phyloP scores from a whole-genome alignment of 2,329 filamentous ascomycete species.

The Exophiala dermatitidis region DNA sequence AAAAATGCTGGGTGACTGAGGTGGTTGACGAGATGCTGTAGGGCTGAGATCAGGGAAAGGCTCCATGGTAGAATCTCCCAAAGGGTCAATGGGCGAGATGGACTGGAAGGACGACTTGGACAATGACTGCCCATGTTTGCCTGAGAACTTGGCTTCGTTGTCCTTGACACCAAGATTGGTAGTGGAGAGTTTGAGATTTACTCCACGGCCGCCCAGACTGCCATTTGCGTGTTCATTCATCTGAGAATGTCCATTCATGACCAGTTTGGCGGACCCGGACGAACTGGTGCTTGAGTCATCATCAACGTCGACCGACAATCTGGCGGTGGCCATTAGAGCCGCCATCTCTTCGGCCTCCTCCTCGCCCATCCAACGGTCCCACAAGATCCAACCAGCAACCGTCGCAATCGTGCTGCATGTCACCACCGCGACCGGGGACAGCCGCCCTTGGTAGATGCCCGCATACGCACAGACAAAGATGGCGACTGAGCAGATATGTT shows the following conservation, averaged over 20 bases:
- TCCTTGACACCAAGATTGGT: constrained; percentile 32
- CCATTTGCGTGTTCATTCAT: constrained; percentile 30
- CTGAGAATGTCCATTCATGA: constrained; percentile 29
- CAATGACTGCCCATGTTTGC: constrained; percentile 45
- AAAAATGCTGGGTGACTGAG: constrained; percentile 28
- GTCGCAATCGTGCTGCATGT: constrained; percentile 77
- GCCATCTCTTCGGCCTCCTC: constrained; percentile 44
- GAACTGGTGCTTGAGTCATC: constrained; percentile 39
- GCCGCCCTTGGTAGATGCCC: constrained; percentile 75
- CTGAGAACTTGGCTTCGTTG: constrained; percentile 20
- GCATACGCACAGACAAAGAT: constrained; percentile 94
- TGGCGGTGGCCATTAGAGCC: constrained; percentile 28
- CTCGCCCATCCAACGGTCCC: constrained; percentile 82
- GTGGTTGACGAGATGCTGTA: constrained; percentile 11
- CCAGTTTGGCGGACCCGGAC: constrained; percentile 31
- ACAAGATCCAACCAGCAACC: constrained; percentile 78
- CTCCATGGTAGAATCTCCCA: constrained; percentile 21
- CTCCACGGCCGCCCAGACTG: constrained; percentile 34
- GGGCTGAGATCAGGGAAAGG: constrained; percentile 35
- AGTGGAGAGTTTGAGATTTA: constrained; percentile 38
- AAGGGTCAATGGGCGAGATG: constrained; percentile 29
- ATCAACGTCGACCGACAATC: constrained; percentile 15
- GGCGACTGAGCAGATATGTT: constrained; percentile 89
- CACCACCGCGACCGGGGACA: constrained; percentile 85
- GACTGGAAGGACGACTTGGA: constrained; percentile 53